Base-by-base conservation (phyloP, 345 rosid genomes). In the Arabis alpina region DNA sequence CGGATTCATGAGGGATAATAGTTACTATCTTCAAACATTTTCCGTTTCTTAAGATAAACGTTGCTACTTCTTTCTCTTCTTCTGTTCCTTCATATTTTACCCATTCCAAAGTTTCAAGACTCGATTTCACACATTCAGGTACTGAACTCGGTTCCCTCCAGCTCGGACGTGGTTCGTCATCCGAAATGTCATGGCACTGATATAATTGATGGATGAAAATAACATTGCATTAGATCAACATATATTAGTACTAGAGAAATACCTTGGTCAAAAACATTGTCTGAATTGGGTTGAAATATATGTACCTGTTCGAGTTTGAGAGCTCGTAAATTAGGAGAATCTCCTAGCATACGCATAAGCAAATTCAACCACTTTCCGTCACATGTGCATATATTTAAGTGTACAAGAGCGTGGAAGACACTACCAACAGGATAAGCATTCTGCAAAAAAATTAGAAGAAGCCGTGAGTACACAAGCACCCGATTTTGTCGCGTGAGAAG, bases 351-450 rank as follows among this genome's bases (percentile, higher is more conserved):
- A 42, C 13, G 2, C 37, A 43, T 12, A 24, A 60, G 36, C 8
- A 24, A 9, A 42, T 42, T 8, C 13, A 41, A n/a, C 51, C 51
- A 60, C 8, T 6, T 10, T 12, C 7, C 4, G 0, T n/a, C 5
- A 5, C 59, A 54, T 5, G 59, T 54, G 12, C 40, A 30, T 54
- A 54, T 0, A 9, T 6, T 1, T 30, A 54, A 43, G 16, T 70
- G 24, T 40, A 70, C 53, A 30, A 70, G 75, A 40, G 25, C 12
- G 9, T 12, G 1, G 30, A 70, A 61, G 49, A 51, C 39, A 41
- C 61, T 51, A 28, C 61, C 68, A 28, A 4, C 48, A 61, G 44
- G 61, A 52, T 61, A 61, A 11, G 25, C 60, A 42, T 42, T 39
- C 75, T 70, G 10, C 37, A 43, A 48, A 32, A 28, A 28, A 4